A percentile compares a stretch with the other conserved stretches of the same genome.
phyloP scores from a whole-genome alignment of 2,329 filamentous ascomycete genomes.

The Diaporthe nobilis region DNA sequence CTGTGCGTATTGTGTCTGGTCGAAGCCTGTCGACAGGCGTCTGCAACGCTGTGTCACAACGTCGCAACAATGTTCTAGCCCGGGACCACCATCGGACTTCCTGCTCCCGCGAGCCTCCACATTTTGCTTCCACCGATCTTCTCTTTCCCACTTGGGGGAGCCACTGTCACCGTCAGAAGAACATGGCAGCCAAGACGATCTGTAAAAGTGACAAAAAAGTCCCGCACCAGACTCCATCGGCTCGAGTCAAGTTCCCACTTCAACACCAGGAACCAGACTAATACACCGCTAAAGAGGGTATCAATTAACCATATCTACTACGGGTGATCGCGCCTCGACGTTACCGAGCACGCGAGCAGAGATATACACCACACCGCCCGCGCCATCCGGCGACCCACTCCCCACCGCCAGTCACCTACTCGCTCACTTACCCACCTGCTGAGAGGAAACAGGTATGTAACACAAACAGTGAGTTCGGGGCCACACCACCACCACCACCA shows the following conservation, averaged over 20 bases:
- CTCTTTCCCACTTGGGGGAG: background rate
- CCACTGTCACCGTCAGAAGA: background rate
- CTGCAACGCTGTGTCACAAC: background rate
- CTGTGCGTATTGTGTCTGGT: background rate
- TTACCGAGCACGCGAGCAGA: constrained; percentile 14
- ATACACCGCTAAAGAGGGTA: constrained; percentile 38
- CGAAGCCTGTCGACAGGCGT: background rate
- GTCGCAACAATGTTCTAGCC: background rate
- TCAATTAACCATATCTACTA: constrained; percentile 37
- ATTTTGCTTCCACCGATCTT: background rate
- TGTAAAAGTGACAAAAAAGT: background rate
- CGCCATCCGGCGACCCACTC: constrained; percentile 5
- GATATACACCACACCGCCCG: constrained; percentile 2
- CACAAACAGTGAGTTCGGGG: background rate
- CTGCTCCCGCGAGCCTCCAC: background rate
- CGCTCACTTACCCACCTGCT: background rate
- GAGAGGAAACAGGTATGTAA: constrained; percentile 9
- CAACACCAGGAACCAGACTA: background rate
- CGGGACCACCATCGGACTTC: background rate
- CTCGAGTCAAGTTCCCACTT: background rate
- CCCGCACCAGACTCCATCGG: background rate
- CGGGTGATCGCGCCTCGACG: background rate
- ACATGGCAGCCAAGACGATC: background rate
- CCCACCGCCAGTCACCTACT: background rate
- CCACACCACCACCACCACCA: constrained; percentile 1